Base-by-base conservation (phyloP, 192 early-diverging fungal genomes). In the Bifiguratus adelaidae region DNA sequence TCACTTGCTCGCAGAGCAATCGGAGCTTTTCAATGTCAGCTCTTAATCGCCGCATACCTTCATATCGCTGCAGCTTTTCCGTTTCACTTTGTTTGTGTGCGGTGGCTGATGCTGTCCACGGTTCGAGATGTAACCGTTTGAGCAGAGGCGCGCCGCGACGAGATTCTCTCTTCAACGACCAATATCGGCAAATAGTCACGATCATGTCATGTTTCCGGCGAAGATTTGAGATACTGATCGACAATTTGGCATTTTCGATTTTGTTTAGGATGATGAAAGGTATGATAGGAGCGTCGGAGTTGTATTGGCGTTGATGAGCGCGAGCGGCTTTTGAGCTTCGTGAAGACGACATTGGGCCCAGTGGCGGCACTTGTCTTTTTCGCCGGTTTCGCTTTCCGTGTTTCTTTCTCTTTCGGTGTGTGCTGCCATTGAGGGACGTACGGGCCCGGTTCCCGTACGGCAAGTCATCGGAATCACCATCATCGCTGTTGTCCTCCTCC, bases 41-140 rank as follows among this genome's bases (percentile, higher is more conserved):
- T 18, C 95, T 85, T 22, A 86, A 48, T 0, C 53, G 61, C 8
- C 50, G 58, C 46, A 77, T 53, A 35, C 58, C 53, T 70, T 73
- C 25, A 26, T 53, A 53, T 36, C 41, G 28, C 4, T 81, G 80
- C 4, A 73, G 73, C 38, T 83, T 82, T 27, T 78, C 79, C 52
- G 85, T 76, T 44, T 91, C 90, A 12, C 81, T 75, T 22, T 89
- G 86, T 25, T 85, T 78, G 47, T 81, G 73, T 59, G 79, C 69
- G 15, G 82, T 73, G 1, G 76, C 79, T 24, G 85, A 88, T 1
- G 90, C 89, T 1, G 90, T 95, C 92, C 91, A 95, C 9, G 91
- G 92, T 76, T 97, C 95, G 55, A 99, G 64, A 56, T 97, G 92
- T 22, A 99, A 69, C 37, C 96, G 76, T 60, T 97, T 97, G 27